Evolutionary conservation across 371 early-diverging fungal genomes (phyloP).

Genomic region (Saksenaea oblongispora): DNA sequence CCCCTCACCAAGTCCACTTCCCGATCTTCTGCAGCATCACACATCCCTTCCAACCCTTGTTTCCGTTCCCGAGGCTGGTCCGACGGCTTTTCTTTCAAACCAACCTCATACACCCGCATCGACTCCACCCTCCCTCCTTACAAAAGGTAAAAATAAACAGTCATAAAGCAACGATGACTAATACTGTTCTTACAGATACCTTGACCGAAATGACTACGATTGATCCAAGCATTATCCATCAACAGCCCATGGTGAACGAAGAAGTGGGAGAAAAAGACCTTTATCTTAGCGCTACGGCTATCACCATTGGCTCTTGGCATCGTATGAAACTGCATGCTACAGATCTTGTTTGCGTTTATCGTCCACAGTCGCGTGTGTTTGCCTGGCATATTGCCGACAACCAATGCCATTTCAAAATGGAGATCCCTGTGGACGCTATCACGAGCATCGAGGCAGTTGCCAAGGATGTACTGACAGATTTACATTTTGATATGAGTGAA

Average conservation of each 20-base stretch:
- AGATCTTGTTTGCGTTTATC: slow-evolving; percentile 65
- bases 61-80: neutral
- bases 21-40: neutral
- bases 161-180: neutral
- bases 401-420: slow-evolving; percentile 74
- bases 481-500: slow-evolving; percentile 46
- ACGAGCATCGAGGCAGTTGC: slow-evolving; percentile 46
- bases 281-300: slow-evolving; percentile 54
- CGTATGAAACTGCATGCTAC: slow-evolving; percentile 61
- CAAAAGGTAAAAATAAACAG: neutral
- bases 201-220: neutral
- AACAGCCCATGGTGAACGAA: slow-evolving; percentile 11
- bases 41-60: neutral
- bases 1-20: neutral
- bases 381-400: slow-evolving; percentile 73
- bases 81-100: slow-evolving; percentile 2
- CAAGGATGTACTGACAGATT: slow-evolving; percentile 40
- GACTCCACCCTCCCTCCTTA: neutral
- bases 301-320: slow-evolving; percentile 79
- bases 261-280: slow-evolving; percentile 6
- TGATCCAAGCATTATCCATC: neutral
- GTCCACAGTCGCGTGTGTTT: slow-evolving; percentile 55
- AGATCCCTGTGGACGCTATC: slow-evolving; percentile 52
- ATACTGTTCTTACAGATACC: no score
- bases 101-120: slow-evolving; percentile 2